Evolutionary conservation across 352 stramenopile species (phyloP), one percentile per base, ranked within the genome.

Genomic region (Phytophthora podocarpi): DNA sequence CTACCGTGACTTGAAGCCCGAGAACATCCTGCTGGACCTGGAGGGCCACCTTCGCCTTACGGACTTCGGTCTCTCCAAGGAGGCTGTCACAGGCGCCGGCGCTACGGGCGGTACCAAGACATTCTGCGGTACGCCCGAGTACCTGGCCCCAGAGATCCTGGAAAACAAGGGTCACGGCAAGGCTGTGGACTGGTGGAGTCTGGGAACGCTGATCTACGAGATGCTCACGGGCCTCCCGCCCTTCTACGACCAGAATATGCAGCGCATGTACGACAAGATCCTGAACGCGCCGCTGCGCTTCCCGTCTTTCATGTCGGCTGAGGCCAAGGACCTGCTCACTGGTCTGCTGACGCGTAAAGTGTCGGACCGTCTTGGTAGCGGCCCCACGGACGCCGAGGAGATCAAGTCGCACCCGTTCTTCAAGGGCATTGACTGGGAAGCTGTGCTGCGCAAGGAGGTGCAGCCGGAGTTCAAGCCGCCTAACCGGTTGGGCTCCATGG

Each of bases 1-100:
- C 31, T 98, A 99, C 80, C 85, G 93, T 75, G 96, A 99, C 70
- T 80, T 98, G 34, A 99, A 99, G 80, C 96, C 96, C 2, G 95
- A 98, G 68, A 98, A 99, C 76, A 94, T 98, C 36, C 76, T 97
- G 49, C 75, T 98, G 28, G 96, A 98, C 63, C 75, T 93, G 23
- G 90, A 97, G 51, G 95, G 93, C 39, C 95, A 98, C 80, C 90
- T 98, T 50, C 89, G 91, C 39, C 74, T 98, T 24, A 98, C 96
- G 18, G 93, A 98, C 72, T 98, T 98, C 64, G 96, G 93, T 55
- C 86, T 98, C n/a, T 96, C 83, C 45, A 98, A 98, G 74, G 88
- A 97, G 49, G 90, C 88, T 8, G 89, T 98, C 12, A 91, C 83
- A 6, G 87, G 91, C 39, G 85, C 87, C 31, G 89, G 82, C 45